Conservation (phyloP, 1,284 basidiomycete species). For the Microbotryum silenes-acaulis region DNA sequence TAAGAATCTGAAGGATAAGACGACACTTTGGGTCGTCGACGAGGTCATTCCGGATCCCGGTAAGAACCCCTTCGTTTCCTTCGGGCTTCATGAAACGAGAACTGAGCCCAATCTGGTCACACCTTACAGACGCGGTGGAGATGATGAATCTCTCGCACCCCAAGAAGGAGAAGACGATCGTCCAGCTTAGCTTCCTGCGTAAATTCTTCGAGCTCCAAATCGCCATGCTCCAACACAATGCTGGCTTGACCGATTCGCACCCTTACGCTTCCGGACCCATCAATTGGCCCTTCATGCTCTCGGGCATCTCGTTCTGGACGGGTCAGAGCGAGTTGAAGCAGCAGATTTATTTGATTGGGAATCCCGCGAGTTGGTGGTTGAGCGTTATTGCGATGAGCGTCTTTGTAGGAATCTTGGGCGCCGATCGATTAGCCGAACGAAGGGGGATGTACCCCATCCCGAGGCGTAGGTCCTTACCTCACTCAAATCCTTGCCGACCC, state of each 20-base stretch:
- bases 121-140: conserved; percentile 4
- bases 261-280: conserved; percentile 90
- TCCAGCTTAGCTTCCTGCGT: conserved; percentile 75
- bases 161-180: conserved; percentile 51
- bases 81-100: neutral
- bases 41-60: conserved; percentile 58
- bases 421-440: conserved; percentile 79
- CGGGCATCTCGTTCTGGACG: conserved; percentile 98
- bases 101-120: neutral
- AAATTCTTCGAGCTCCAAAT: conserved; percentile 92
- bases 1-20: conserved; percentile 78
- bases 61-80: conserved; percentile 5
- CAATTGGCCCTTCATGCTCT: conserved; percentile 95
- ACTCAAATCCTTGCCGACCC: neutral
- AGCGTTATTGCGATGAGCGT: conserved; percentile 76
- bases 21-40: conserved; percentile 80
- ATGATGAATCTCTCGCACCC: conserved; percentile 17
- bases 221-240: conserved; percentile 96
- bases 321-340: conserved; percentile 64
- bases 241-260: conserved; percentile 85
- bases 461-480: conserved; percentile 54
- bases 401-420: conserved; percentile 79
- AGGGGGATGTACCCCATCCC: conserved; percentile 78
- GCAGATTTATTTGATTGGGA: conserved; percentile 96
- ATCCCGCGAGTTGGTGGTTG: conserved; percentile 90